These are phyloP conservation scores for Lodderomyces beijingensis DNA, from an alignment of 1,139 yeast genomes.

Conservation along the genomic window DNA sequence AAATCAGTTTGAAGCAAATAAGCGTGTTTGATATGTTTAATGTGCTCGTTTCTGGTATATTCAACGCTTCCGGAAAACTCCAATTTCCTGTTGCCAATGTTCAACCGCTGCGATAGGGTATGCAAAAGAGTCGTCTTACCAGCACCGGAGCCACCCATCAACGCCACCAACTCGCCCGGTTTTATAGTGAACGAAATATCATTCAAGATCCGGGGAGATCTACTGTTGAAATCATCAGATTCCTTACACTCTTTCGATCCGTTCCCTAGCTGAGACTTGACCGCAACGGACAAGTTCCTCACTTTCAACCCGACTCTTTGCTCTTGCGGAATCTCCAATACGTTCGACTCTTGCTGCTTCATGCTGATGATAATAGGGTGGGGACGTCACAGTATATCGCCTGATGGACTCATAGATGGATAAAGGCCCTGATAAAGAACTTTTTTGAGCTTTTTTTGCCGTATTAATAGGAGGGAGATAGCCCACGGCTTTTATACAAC, in stretches of 20 bases:
- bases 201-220: slow-evolving; percentile 23
- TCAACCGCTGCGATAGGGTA: slow-evolving; percentile 60
- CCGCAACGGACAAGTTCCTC: slow-evolving; percentile 26
- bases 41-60: slow-evolving; percentile 13
- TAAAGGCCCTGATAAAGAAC: too few species aligned
- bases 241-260: neutral
- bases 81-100: slow-evolving; percentile 27
- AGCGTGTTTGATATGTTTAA: slow-evolving; percentile 42
- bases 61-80: slow-evolving; percentile 28
- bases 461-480: too few species aligned
- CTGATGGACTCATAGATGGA: too few species aligned
- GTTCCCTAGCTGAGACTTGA: slow-evolving; percentile 13
- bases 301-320: slow-evolving; percentile 29
- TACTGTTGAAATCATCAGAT: slow-evolving; percentile 3
- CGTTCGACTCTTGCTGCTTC: slow-evolving; percentile 11
- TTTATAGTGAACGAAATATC: slow-evolving; percentile 54
- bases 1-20: slow-evolving; percentile 78
- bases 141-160: slow-evolving; percentile 82
- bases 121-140: slow-evolving; percentile 83
- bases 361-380: neutral
- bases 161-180: slow-evolving; percentile 55
- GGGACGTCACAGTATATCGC: neutral
- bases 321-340: slow-evolving; percentile 18
- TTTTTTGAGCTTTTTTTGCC: too few species aligned
- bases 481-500: too few species aligned